Conservation (phyloP, 2,329 filamentous ascomycete species). For the Colletotrichum filicis region DNA sequence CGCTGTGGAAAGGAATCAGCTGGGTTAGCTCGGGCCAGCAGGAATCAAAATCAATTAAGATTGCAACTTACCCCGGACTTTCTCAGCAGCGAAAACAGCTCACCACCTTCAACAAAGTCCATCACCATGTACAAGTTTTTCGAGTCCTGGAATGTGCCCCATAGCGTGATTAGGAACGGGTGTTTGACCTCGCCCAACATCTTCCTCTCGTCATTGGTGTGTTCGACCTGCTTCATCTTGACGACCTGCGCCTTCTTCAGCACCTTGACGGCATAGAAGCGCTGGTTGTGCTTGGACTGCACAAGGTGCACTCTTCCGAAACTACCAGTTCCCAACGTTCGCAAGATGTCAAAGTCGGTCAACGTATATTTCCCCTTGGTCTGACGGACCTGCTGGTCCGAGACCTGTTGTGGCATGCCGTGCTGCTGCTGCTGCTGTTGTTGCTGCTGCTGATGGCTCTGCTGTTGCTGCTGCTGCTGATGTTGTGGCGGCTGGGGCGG, state of each 20-base stretch:
- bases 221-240: constrained; percentile 99
- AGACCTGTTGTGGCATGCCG: constrained; percentile 46
- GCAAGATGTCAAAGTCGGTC: constrained; percentile 86
- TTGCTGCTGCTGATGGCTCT: constrained; percentile 38
- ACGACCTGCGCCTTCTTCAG: constrained; percentile 98
- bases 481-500: constrained; percentile 36
- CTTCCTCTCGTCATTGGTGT: constrained; percentile 96
- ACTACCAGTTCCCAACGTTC: constrained; percentile 94
- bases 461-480: constrained; percentile 33
- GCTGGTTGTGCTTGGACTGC: constrained; percentile 97
- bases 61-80: constrained; percentile 81
- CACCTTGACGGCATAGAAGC: constrained; percentile 98
- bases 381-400: constrained; percentile 61
- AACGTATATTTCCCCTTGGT: constrained; percentile 99
- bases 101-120: constrained; percentile 99
- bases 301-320: constrained; percentile 97
- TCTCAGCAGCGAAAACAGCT: constrained; percentile 92
- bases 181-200: constrained; percentile 99
- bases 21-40: constrained; percentile 36
- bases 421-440: constrained; percentile 40
- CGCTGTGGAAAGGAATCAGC: constrained; percentile 66
- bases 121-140: constrained; percentile 99
- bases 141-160: constrained; percentile 97
- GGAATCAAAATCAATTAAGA: background rate
- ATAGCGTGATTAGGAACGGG: constrained; percentile 96